Conservation (phyloP, 768 basidiomycete genomes). For the Rickenella mellea region DNA sequence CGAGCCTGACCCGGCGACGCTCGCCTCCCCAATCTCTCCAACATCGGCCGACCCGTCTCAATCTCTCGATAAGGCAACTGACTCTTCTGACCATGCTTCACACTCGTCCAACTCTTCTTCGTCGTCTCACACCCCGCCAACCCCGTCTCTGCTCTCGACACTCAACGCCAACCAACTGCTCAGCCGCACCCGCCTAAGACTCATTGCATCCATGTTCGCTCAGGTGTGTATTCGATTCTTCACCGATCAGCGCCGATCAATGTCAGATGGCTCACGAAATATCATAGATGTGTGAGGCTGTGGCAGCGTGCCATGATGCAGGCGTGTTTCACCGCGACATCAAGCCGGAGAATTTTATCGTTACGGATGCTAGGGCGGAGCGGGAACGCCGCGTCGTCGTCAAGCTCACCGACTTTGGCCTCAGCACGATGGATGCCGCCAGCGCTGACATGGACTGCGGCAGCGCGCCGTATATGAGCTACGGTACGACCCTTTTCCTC, state of each 20-base stretch:
- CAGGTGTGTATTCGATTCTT: conserved; percentile 29
- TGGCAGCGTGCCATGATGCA: conserved; percentile 85
- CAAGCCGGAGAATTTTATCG: conserved; percentile 98
- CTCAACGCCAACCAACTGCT: conserved; percentile 74
- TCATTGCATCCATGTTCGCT: conserved; percentile 94
- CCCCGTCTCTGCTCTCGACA: conserved; percentile 84
- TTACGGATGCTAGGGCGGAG: conserved; percentile 67
- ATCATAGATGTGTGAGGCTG: conserved; percentile 82
- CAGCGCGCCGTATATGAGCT: conserved; percentile 98
- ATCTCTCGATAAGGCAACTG: too few relatives aligned
- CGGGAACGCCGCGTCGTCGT: conserved; percentile 84
- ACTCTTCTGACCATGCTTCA: too few relatives aligned
- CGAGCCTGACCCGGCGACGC: conserved; percentile 34
- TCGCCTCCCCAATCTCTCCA: conserved; percentile 18
- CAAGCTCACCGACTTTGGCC: conserved; percentile 94
- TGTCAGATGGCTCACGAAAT: not conserved
- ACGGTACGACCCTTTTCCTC: conserved; percentile 43
- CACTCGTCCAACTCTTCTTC: too few relatives aligned
- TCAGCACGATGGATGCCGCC: conserved; percentile 82
- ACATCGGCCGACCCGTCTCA: conserved; percentile 29
- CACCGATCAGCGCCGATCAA: not conserved
- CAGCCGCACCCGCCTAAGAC: conserved; percentile 76
- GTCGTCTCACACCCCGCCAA: conserved; percentile 78
- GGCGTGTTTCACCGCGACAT: conserved; percentile 95
- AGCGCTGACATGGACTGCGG: conserved; percentile 98